Base-by-base conservation (phyloP, 305 asterid species). In the Caryopteris hybrid region DNA sequence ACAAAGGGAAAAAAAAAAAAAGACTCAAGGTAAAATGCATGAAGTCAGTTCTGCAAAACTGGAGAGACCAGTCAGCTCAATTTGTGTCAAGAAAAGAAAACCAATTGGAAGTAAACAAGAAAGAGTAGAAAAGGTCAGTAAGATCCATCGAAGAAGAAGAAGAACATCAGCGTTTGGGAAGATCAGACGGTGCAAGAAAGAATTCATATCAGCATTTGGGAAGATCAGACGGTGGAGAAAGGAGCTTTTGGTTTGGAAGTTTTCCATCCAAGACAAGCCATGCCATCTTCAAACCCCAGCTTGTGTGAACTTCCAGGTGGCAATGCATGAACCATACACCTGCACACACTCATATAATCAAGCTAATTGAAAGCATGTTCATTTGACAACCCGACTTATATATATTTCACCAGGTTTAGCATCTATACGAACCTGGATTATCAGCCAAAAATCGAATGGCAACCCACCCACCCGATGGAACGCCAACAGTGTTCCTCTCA, bases 241-340 rank as follows among this genome's bases (percentile, higher is more conserved):
- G 70, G 5, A 64, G 70, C 60, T 64, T 64, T 13, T 64, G 70
- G 29, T 48, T 48, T 0, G 70, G 70, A 12, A 64, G 70, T 41
- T 48, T 64, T 5, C 70, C 70, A 20, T 64, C 70, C 34, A 64
- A 43, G 3, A 64, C 70, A 3, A 64, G 50, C 70, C 70, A 64
- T 0, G 70, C 70, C 70, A 64, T 64, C 22, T 64, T 64, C 60
- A 64, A 64, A 18, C 70, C 70, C 70, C 70, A 64, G 14, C 70
- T 64, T 0, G 70, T 64, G 50, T 64, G 70, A 1, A 64, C 31
- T 17, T 63, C 68, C 10, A 63, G 33, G 17, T 63, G 68, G 12
- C 68, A 63, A 63, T 63, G 68, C 70, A 64, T 64, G 38, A 64
- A 64, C 70, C 70, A 64, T 14, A 64, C 70, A 0, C 70, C 62